Conservation (phyloP, 257 asterid genomes). For the Gentiana macrophylla region DNA sequence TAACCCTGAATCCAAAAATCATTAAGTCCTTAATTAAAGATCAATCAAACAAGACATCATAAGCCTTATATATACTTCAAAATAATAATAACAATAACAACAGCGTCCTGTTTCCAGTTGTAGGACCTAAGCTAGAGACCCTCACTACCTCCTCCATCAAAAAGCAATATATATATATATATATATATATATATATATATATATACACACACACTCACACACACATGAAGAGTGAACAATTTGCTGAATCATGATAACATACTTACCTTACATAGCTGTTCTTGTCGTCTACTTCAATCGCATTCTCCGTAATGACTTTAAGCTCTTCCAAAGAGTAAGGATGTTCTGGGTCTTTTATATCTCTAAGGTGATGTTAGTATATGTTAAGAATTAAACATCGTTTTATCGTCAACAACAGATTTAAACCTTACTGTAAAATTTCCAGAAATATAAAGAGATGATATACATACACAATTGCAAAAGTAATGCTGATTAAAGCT, state of each 20-base stretch:
- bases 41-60: not conserved
- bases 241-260: not conserved
- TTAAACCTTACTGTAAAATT: too few species aligned
- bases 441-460: not conserved
- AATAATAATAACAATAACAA: too few species aligned
- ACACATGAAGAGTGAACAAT: too few species aligned
- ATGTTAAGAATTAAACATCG: conserved; percentile 43
- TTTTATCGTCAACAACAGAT: too few species aligned
- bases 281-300: conserved; percentile 71
- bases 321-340: conserved; percentile 90
- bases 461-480: not conserved
- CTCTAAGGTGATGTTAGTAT: conserved; percentile 79
- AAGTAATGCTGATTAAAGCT: not conserved
- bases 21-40: conserved; percentile 6
- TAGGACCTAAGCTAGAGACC: too few species aligned
- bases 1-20: conserved; percentile 39
- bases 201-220: not conserved
- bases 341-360: conserved; percentile 96
- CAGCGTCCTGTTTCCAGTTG: too few species aligned
- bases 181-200: not conserved
- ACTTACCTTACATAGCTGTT: conserved; percentile 63
- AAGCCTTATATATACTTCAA: not conserved
- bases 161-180: too few species aligned
- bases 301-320: conserved; percentile 84
- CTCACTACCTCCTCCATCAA: too few species aligned